These are phyloP conservation scores for Zopfochytrium polystomum DNA, from an alignment of 371 early-diverging fungal species.

Conservation along the genomic window DNA sequence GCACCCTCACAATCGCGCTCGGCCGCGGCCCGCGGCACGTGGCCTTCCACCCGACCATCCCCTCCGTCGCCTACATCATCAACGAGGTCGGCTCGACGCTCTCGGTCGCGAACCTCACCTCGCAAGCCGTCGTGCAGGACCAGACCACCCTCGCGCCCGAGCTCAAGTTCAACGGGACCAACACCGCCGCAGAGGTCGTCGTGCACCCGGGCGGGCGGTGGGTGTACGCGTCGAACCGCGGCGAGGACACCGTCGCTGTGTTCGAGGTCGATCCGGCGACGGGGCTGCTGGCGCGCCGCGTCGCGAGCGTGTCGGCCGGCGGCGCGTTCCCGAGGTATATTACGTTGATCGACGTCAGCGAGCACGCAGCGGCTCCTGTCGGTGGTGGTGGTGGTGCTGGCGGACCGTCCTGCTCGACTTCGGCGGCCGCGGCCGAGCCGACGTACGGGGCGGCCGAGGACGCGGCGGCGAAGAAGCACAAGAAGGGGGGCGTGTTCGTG, in stretches of 20 bases:
- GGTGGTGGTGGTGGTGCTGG: too few relatives aligned
- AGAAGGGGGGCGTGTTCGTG: neutral
- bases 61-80: constrained; percentile 1
- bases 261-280: neutral
- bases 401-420: too few relatives aligned
- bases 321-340: constrained; percentile 4
- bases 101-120: neutral
- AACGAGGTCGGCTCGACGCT: constrained; percentile 4
- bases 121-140: neutral
- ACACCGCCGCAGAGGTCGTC: constrained; percentile 7
- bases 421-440: neutral
- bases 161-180: neutral
- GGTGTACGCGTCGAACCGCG: constrained; percentile 6
- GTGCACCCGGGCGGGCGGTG: neutral
- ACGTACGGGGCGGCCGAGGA: too few relatives aligned
- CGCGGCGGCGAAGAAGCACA: too few relatives aligned
- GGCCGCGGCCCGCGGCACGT: constrained; percentile 1
- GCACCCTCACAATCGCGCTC: neutral
- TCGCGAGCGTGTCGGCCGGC: neutral
- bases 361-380: too few relatives aligned
- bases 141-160: neutral
- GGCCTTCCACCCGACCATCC: constrained; percentile 6
- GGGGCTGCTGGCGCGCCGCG: neutral
- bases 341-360: neutral
- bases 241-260: constrained; percentile 3